These are phyloP conservation scores for Calonectria naviculata DNA, from an alignment of 2,329 filamentous ascomycete genomes.

Conservation along the genomic window DNA sequence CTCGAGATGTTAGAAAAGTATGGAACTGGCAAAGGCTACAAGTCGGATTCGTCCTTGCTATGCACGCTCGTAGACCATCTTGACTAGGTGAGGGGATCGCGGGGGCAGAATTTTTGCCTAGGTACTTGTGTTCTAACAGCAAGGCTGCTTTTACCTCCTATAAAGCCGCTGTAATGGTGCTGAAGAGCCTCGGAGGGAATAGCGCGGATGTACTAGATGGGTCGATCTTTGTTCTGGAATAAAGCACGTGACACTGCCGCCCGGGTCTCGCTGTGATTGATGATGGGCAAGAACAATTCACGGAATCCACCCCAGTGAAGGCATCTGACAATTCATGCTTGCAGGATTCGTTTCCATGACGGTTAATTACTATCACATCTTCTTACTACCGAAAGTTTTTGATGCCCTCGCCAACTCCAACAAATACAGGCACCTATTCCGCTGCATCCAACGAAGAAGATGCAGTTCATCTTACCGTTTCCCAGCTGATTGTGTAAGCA, in stretches of 20 bases:
- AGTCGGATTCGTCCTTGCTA: neutral
- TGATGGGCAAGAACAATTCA: no score
- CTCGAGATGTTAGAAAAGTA: neutral
- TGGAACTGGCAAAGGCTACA: neutral
- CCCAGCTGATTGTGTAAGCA: neutral
- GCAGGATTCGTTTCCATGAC: no score
- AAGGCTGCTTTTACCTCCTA: neutral
- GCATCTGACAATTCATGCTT: neutral
- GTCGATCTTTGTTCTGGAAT: neutral
- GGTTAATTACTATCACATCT: neutral
- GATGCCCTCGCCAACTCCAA: neutral
- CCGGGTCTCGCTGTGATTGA: neutral
- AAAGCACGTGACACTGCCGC: conserved; percentile 6
- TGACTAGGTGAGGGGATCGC: conserved; percentile 32
- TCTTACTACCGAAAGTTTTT: neutral
- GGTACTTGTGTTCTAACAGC: conserved; percentile 31
- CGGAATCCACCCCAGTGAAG: neutral
- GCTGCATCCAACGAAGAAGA: neutral
- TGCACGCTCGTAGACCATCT: neutral
- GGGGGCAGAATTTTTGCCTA: conserved; percentile 35
- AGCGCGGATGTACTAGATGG: conserved; percentile 5
- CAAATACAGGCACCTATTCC: neutral
- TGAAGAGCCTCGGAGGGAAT: neutral
- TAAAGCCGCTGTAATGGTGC: neutral
- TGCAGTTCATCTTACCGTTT: neutral